Conservation (phyloP, 768 basidiomycete species). For the Leccinum boreale region DNA sequence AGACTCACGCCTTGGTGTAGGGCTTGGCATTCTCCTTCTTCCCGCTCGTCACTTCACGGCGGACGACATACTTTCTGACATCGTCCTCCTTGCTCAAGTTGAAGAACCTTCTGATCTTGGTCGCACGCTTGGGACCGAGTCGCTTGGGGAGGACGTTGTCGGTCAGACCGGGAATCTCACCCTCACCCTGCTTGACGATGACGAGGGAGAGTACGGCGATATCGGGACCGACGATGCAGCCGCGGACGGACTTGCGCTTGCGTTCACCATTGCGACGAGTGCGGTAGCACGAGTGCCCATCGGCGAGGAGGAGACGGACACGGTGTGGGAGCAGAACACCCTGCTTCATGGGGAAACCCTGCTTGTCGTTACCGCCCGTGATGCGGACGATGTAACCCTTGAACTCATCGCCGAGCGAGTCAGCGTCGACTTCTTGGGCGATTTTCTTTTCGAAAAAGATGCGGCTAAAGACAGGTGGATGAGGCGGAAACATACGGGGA, state of each 20-base stretch:
- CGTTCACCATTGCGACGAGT: constrained; percentile 89
- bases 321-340: constrained; percentile 94
- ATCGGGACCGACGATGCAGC: constrained; percentile 96
- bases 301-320: constrained; percentile 88
- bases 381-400: constrained; percentile 96
- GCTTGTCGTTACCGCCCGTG: constrained; percentile 98
- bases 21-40: constrained; percentile 93
- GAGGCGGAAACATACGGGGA: neutral
- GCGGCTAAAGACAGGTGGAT: constrained; percentile 52
- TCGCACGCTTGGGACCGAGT: constrained; percentile 95
- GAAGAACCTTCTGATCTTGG: constrained; percentile 97
- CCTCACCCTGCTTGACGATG: constrained; percentile 95
- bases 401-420: constrained; percentile 92
- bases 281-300: constrained; percentile 99
- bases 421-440: constrained; percentile 88
- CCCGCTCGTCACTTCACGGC: constrained; percentile 81
- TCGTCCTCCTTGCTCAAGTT: constrained; percentile 97
- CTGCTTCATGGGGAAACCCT: constrained; percentile 99
- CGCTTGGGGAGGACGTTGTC: constrained; percentile 92
- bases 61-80: constrained; percentile 95
- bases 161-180: constrained; percentile 87
- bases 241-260: constrained; percentile 98
- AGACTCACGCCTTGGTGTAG: constrained; percentile 91
- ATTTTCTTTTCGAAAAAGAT: constrained; percentile 98
- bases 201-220: constrained; percentile 92